Percentiles rank a stretch among this genome's conserved stretches.
Conservation (phyloP, 306 rosid genomes). For the Cicer judaicum region DNA sequence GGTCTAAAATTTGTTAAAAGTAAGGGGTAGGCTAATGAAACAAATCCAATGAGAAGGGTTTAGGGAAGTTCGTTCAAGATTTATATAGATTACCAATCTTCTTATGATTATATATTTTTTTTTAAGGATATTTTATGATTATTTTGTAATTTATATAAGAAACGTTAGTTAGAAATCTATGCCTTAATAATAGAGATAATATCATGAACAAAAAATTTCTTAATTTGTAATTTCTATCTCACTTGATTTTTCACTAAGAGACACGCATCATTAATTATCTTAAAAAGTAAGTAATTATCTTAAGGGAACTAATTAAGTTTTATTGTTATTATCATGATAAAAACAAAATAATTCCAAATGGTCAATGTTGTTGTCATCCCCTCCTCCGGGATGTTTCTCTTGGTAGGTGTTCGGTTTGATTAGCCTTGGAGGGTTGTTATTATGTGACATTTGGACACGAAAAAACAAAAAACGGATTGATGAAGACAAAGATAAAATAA, state of each 20-base stretch:
- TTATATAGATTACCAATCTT: not conserved
- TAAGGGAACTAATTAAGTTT: not conserved
- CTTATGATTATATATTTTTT: not conserved
- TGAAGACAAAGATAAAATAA: not conserved
- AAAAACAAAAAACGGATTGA: not conserved
- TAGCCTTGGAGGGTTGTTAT: not conserved
- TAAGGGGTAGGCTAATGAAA: not conserved
- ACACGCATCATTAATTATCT: not conserved
- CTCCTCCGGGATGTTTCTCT: not conserved
- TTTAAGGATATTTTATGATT: not conserved
- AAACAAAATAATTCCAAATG: too few species aligned
- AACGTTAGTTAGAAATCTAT: too few species aligned
- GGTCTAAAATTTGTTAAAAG: slow-evolving; percentile 15
- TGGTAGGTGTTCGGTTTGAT: not conserved
- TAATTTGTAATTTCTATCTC: too few species aligned
- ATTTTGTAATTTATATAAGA: too few species aligned
- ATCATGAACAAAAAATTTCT: too few species aligned
- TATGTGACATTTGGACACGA: not conserved
- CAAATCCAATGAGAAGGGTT: not conserved
- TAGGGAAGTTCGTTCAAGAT: not conserved
- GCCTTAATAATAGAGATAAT: too few species aligned
- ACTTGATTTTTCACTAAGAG: too few species aligned
- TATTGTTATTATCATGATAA: not conserved
- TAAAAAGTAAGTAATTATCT: not conserved
- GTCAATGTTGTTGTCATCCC: not conserved